These are phyloP conservation scores for Rhizopus arrhizus DNA, from an alignment of 371 early-diverging fungal genomes.

Conservation along the genomic window DNA sequence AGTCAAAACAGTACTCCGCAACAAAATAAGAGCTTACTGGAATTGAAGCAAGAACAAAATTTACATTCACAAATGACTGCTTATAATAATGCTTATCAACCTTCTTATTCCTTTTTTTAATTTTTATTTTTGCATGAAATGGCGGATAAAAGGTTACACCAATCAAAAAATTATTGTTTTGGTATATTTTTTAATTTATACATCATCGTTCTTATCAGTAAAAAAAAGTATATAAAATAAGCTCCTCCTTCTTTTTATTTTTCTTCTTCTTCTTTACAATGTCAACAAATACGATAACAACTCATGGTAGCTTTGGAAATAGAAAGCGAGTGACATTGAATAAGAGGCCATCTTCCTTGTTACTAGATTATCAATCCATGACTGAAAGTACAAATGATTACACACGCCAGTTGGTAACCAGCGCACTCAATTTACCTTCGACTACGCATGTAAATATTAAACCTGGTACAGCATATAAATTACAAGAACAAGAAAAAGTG, in stretches of 20 bases:
- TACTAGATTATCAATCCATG: slow-evolving; percentile 20
- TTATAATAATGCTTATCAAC: slow-evolving; percentile 13
- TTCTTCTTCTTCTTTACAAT: slow-evolving; percentile 6
- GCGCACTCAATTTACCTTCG: slow-evolving; percentile 18
- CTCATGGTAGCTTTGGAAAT: not conserved
- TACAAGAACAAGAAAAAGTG: slow-evolving; percentile 5
- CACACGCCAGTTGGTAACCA: slow-evolving; percentile 19
- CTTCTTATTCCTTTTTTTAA: not conserved
- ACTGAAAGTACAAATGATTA: slow-evolving; percentile 15
- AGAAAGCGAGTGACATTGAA: slow-evolving; percentile 30
- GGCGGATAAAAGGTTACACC: slow-evolving; percentile 13
- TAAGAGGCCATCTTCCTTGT: slow-evolving; percentile 18
- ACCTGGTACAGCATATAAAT: slow-evolving; percentile 2
- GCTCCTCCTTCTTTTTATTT: not conserved
- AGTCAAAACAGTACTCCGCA: slow-evolving; percentile 9
- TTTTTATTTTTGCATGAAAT: not conserved
- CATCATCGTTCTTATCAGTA: slow-evolving; percentile 19
- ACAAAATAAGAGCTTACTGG: slow-evolving; percentile 35
- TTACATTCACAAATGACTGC: slow-evolving; percentile 17
- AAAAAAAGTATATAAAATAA: slow-evolving; percentile 1
- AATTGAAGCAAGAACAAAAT: slow-evolving; percentile 44
- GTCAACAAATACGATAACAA: not conserved
- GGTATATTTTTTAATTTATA: slow-evolving; percentile 8
- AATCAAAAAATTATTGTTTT: slow-evolving; percentile 13
- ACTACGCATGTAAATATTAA: slow-evolving; percentile 4